Percentiles rank a stretch among this genome's conserved stretches.
Evolutionary conservation across 331 rosid species (phyloP).

Genomic region (Quercus tomentella): DNA sequence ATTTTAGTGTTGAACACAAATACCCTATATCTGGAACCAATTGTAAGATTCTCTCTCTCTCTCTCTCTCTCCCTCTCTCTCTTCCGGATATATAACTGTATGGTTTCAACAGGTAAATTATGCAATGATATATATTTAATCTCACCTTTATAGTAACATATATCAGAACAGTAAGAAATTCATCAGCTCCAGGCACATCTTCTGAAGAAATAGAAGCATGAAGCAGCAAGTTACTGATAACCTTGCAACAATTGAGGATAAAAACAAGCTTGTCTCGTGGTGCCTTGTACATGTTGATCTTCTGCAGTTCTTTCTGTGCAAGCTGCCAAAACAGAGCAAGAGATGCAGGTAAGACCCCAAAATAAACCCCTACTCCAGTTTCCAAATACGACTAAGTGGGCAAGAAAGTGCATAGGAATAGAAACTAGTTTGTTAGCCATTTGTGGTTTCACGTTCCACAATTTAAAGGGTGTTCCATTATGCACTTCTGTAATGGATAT

Average conservation of each 20-base stretch:
- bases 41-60: not conserved
- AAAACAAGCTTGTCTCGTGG: slow-evolving; percentile 96
- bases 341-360: slow-evolving; percentile 9
- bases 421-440: not conserved
- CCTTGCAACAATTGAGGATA: slow-evolving; percentile 92
- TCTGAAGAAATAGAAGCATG: slow-evolving; percentile 89
- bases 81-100: not conserved
- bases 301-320: slow-evolving; percentile 93
- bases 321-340: slow-evolving; percentile 54
- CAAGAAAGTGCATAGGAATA: not conserved
- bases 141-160: slow-evolving; percentile 91
- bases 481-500: not conserved
- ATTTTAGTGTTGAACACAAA: not conserved
- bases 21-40: not conserved
- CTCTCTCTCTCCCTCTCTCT: not conserved
- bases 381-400: not conserved
- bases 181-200: slow-evolving; percentile 93
- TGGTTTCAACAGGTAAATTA: not conserved
- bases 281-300: slow-evolving; percentile 97
- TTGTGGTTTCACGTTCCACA: not conserved
- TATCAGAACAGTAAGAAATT: slow-evolving; percentile 94
- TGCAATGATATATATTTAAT: slow-evolving; percentile 2
- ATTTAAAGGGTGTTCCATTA: not conserved
- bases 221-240: slow-evolving; percentile 73
- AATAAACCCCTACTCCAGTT: not conserved